Evolutionary conservation across 768 basidiomycete genomes (phyloP), one percentile per base, ranked within the genome.

Genomic region (Omphalotus guepiniiformis): DNA sequence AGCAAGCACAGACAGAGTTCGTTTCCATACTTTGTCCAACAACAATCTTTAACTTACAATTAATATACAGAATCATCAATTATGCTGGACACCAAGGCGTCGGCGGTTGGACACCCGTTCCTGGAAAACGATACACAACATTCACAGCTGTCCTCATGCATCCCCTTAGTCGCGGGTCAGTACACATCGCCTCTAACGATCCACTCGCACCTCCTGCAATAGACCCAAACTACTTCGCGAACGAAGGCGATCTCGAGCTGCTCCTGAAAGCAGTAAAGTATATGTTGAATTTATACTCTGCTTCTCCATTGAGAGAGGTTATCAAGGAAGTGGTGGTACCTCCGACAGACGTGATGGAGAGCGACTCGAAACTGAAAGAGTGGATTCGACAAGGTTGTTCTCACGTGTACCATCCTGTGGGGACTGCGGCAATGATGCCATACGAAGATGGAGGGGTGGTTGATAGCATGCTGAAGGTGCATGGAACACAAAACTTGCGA

Each of bases 121-220:
- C 49, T 3, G 47, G 49, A 1, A 54, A 52, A 26, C 36, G 39
- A 15, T 58, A 57, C 34, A 23, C 32, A 11, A 43, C 53, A 12
- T 40, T 57, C n/a, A 27, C 39, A 5, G 35, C 22, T n/a, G 37
- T 36, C 15, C 51, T 62, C 13, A 63, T 64, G 52, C 66, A 64
- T 52, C 66, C 66, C 4, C 54, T 64, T 46, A 64, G 65, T 26
- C 61, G 70, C 25, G 73, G 72, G 18, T 21, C 34, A 11, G 45
- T 47, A 8, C 47, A 48, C 26, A 27, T 42, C 7, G n/a, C 28
- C 6, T 48, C 47, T 5, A 29, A 25, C 15, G 47, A 48, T 48
- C 23, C 47, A 8, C 38, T 27, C 9, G 28, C 35, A 3, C 39
- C 39, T 19, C 47, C 47, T 13, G 40, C 40, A 21, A 30, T 48